phyloP scores from a whole-genome alignment of 768 basidiomycete genomes.

The Termitomyces sp. region DNA sequence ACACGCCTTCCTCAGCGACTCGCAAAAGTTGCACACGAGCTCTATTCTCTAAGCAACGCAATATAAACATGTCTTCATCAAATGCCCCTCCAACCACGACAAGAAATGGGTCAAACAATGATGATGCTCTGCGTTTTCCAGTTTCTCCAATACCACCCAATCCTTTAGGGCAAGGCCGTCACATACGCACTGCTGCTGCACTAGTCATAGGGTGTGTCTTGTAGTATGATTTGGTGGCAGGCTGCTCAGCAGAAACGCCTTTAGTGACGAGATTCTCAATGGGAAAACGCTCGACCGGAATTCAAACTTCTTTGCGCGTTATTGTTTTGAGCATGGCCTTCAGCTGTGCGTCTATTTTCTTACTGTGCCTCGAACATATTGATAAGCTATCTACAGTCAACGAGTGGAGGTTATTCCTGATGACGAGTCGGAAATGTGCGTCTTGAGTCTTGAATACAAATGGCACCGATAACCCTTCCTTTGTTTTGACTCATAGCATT shows the following conservation, averaged over 20 bases:
- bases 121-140: constrained; percentile 29
- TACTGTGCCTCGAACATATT: constrained; percentile 2
- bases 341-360: constrained; percentile 48
- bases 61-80: constrained; percentile 11
- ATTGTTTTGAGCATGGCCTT: constrained; percentile 84
- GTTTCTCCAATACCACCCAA: constrained; percentile 57
- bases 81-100: neutral
- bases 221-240: neutral
- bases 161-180: constrained; percentile 62
- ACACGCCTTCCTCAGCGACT: neutral
- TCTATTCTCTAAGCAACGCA: constrained; percentile 1
- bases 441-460: neutral
- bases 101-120: neutral
- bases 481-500: constrained; percentile 37
- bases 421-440: constrained; percentile 85
- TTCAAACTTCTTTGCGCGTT: constrained; percentile 82
- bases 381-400: constrained; percentile 44
- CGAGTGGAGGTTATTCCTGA: constrained; percentile 90
- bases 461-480: neutral
- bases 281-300: constrained; percentile 86
- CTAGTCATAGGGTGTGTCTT: constrained; percentile 66
- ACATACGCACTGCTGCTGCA: constrained; percentile 70
- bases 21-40: constrained; percentile 7
- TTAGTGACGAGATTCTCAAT: constrained; percentile 87
- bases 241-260: neutral